Evolutionary conservation across 2,329 filamentous ascomycete species (phyloP), one percentile per base, ranked within the genome.

Genomic region (Penicillium sp.): DNA sequence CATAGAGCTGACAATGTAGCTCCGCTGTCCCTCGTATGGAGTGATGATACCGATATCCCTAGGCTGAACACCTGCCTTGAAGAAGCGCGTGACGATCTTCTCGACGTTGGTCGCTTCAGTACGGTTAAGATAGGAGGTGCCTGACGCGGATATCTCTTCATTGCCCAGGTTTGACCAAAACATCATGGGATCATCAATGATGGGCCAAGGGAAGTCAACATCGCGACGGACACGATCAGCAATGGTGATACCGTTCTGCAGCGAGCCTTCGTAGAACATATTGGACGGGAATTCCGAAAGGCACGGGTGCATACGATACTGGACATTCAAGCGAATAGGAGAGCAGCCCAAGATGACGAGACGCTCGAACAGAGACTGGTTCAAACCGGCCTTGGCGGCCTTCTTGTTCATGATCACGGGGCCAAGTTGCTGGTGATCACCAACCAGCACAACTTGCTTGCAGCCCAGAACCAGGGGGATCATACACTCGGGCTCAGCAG

Each of bases 351-450:
- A 84, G 69, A 93, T 91, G 67, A 97, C 93, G 50, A 99, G 83
- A 68, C 94, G 91, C 79, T 99, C 94, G 70, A 99, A 99, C 10
- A 99, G 82, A n/a, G 93, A 97, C 76, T 97, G 94, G 77, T 97
- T 97, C 17, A 99, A 82, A 60, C 94, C 94, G 55, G 94, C 94
- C 78, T 97, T 97, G 61, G 94, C 94, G 15, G 94, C 94, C 78
- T 97, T 97, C 83, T 99, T 99, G 83, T 99, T 99, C 93, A 99
- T 99, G 73, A 99, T 97, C 68, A 99, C 94, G 1, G 94, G 94
- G 0, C 94, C 94, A 64, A 99, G 86, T 75, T 99, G 94, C 76
- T 97, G 96, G 77, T 99, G 94, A 72, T 99, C 94, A 72, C 94
- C 94, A 42, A 99, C 94, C 36, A 99, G 84, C n/a, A 99, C 94